These are phyloP conservation scores for Clonostachys solani DNA, from an alignment of 2,329 filamentous ascomycete species.

Conservation along the genomic window DNA sequence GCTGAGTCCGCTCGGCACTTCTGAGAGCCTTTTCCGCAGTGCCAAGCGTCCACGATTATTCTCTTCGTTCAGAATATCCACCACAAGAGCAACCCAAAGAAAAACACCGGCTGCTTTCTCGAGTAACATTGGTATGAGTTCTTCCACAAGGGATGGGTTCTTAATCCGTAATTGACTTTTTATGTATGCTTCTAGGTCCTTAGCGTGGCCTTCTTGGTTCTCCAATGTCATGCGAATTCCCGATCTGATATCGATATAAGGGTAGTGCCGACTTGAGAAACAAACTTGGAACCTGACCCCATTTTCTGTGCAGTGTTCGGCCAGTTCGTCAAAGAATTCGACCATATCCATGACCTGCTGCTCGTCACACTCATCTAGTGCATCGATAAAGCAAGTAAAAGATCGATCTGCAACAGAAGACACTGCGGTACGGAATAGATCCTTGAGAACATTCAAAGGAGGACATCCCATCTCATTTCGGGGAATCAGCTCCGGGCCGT, in stretches of 20 bases:
- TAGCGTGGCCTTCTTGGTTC: background rate
- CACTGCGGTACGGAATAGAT: background rate
- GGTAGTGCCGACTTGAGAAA: conserved; percentile 43
- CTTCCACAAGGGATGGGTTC: conserved; percentile 20
- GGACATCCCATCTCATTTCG: background rate
- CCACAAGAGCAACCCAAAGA: conserved; percentile 35
- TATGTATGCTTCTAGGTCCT: conserved; percentile 18
- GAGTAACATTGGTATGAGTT: conserved; percentile 14
- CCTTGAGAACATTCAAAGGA: background rate
- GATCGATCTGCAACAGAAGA: background rate
- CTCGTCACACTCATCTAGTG: conserved; percentile 43
- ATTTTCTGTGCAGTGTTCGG: conserved; percentile 13
- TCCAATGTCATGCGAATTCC: conserved; percentile 19
- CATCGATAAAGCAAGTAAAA: conserved; percentile 20
- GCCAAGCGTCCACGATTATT: conserved; percentile 13
- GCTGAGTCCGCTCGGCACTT: conserved; percentile 32
- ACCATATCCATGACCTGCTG: conserved; percentile 35
- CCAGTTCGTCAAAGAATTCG: conserved; percentile 31
- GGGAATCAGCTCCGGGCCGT: background rate
- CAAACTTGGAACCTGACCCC: conserved; percentile 23
- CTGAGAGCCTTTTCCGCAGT: conserved; percentile 17
- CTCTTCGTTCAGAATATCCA: conserved; percentile 31
- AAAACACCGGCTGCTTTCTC: conserved; percentile 33
- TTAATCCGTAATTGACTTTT: conserved; percentile 9
- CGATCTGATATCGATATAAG: conserved; percentile 24